A percentile compares a stretch with the other conserved stretches of the same genome.
Evolutionary conservation across 2,329 filamentous ascomycete genomes (phyloP).

Genomic region (Byssochlamys sp.): DNA sequence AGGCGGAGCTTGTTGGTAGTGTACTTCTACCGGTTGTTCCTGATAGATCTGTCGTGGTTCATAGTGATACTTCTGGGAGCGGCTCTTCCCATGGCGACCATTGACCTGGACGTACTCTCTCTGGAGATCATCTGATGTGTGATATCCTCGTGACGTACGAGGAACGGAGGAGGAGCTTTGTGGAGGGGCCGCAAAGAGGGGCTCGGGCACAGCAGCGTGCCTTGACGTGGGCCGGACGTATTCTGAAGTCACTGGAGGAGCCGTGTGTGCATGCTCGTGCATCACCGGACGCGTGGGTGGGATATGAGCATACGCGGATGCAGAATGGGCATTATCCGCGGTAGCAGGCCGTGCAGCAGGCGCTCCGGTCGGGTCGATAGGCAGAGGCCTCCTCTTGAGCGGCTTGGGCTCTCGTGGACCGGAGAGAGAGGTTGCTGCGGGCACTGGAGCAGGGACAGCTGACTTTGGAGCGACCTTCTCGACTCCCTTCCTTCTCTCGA

Average conservation of each 20-base stretch:
- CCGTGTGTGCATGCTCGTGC: conserved; percentile 12
- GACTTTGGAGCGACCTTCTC: conserved; percentile 27
- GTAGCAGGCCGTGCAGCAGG: conserved; percentile 41
- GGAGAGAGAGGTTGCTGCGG: conserved; percentile 22
- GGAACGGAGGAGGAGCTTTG: conserved; percentile 13
- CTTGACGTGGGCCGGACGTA: conserved; percentile 15
- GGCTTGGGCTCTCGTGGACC: conserved; percentile 48
- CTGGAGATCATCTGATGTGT: conserved; percentile 21
- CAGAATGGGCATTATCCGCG: conserved; percentile 20
- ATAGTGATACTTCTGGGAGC: conserved; percentile 9
- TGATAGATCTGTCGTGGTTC: conserved; percentile 13
- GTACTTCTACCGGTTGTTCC: conserved; percentile 12
- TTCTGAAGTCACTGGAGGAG: conserved; percentile 14
- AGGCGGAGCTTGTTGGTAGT: conserved; percentile 16
- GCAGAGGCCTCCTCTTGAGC: conserved; percentile 75
- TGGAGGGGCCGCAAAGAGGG: conserved; percentile 6
- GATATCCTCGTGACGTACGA: conserved; percentile 16
- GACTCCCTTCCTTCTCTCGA: conserved; percentile 44
- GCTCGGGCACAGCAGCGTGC: conserved; percentile 11
- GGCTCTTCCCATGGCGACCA: conserved; percentile 8
- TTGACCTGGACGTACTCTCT: conserved; percentile 17
- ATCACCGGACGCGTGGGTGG: conserved; percentile 20
- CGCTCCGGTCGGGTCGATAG: conserved; percentile 59
- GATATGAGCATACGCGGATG: conserved; percentile 25
- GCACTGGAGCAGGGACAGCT: conserved; percentile 6